phyloP scores from a whole-genome alignment of 2,329 filamentous ascomycete species.

The Fusarium ambrosium region DNA sequence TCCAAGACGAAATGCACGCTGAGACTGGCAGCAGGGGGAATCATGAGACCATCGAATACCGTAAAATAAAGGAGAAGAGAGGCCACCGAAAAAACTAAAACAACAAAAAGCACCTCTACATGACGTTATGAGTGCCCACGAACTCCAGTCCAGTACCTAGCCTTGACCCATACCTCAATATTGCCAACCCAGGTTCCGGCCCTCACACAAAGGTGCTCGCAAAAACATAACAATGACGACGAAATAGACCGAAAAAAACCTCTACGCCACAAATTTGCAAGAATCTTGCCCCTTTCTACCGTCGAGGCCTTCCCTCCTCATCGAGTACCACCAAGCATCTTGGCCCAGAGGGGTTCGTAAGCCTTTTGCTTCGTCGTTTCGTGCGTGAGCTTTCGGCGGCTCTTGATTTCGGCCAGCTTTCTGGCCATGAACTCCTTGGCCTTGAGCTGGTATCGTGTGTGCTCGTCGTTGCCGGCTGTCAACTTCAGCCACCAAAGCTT shows the following conservation, averaged over 20 bases:
- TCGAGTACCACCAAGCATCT: conserved; percentile 31
- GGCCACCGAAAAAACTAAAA: conserved; percentile 18
- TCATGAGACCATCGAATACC: conserved; percentile 40
- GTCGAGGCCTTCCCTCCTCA: conserved; percentile 26
- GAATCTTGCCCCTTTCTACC: conserved; percentile 16
- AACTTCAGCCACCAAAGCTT: conserved; percentile 70
- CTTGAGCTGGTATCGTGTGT: conserved; percentile 61
- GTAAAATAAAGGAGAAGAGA: conserved; percentile 30
- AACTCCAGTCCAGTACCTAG: conserved; percentile 44
- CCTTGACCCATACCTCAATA: conserved; percentile 36
- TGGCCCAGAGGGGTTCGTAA: conserved; percentile 37
- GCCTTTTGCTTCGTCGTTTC: conserved; percentile 31
- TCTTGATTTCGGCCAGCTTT: conserved; percentile 51
- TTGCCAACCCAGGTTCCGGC: conserved; percentile 33
- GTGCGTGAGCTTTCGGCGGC: conserved; percentile 44
- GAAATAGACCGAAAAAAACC: conserved; percentile 15
- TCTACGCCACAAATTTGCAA: conserved; percentile 32
- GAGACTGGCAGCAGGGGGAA: conserved; percentile 24
- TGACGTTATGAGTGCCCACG: conserved; percentile 43
- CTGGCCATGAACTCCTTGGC: conserved; percentile 59
- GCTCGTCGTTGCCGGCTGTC: conserved; percentile 63
- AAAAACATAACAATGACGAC: conserved; percentile 18
- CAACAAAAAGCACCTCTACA: conserved; percentile 44
- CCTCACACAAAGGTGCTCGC: conserved; percentile 22
- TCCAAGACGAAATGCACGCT: conserved; percentile 15